Conservation (phyloP, 148 eudicot genomes). For the Silene uniflora region DNA sequence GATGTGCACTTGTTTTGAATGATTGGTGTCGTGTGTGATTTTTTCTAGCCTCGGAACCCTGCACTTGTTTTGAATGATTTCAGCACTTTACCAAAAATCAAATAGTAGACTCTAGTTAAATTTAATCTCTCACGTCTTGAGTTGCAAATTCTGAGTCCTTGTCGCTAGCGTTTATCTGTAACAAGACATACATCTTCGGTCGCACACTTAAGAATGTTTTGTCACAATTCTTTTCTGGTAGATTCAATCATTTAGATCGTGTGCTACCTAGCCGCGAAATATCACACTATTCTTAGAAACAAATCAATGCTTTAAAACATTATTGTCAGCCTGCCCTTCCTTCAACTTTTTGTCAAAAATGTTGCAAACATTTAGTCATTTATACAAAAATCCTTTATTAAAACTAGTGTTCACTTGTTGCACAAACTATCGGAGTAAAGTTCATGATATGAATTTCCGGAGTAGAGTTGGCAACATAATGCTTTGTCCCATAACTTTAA, state of each 20-base stretch:
- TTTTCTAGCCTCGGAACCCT: not conserved
- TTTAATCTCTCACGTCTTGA: not conserved
- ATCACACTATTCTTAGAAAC: not conserved
- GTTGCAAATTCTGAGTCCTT: not conserved
- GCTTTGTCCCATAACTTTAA: constrained; percentile 22
- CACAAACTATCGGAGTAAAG: not conserved
- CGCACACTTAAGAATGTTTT: not conserved
- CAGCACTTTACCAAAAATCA: not conserved
- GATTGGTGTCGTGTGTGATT: not conserved
- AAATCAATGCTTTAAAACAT: not conserved
- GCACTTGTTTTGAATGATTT: not conserved
- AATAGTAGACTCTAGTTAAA: not conserved
- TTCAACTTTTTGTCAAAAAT: not conserved
- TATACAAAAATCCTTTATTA: not conserved
- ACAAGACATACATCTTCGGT: no score
- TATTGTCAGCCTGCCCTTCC: not conserved
- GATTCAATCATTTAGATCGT: not conserved
- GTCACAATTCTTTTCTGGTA: not conserved
- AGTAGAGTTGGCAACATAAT: not conserved
- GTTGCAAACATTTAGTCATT: not conserved
- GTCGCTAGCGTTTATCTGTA: not conserved
- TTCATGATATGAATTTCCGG: not conserved
- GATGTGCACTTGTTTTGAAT: not conserved
- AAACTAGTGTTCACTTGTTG: not conserved
- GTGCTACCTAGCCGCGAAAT: not conserved